Evolutionary conservation across 2,329 filamentous ascomycete genomes (phyloP), one percentile per base, ranked within the genome.

Genomic region (Arthrobotrys sphaeroides): DNA sequence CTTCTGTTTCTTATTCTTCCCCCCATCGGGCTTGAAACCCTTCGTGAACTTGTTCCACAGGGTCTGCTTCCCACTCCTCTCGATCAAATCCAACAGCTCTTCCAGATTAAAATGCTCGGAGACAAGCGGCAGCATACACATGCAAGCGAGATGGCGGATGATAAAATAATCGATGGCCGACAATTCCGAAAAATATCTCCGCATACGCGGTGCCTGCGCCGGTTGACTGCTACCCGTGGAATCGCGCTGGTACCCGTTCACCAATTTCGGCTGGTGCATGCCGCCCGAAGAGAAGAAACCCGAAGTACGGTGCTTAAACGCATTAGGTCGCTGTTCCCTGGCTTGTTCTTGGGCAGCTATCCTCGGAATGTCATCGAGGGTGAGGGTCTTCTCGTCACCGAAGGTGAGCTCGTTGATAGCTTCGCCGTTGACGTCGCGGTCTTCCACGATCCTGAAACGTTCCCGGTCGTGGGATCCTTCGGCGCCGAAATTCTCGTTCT

Each of bases 1-100:
- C 85, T 96, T 96, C 22, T 75, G 72, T 84, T 96, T 96, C 82
- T 94, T 93, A 79, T 85, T 87, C 79, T 89, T 91, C 66, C 84
- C 84, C 47, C 82, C 81, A 79, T 95, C 91, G 78, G 92, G 93
- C 82, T 94, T 95, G 81, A 98, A 97, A 0, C 94, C 94, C 81
- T 97, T 97, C 77, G 94, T 94, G 77, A 99, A 94, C 80, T 97
- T 97, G 82, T 94, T 95, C 95, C 95, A 99, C 83, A 99, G 97
- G 0, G 92, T 98, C 22, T 92, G 89, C 77, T 87, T 86, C 79
- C 97, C 96, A 80, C 92, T 90, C 1, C 92, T 93, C 83, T 99
- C 95, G 77, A 99, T 98, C 57, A 99, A 88, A 76, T 92, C 89
- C 12, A 98, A 87, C 1, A 99, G 86, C 81, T 99, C 95, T 78